phyloP scores from a whole-genome alignment of 805 yeast genomes.

The Cyberlindnera maritima region DNA sequence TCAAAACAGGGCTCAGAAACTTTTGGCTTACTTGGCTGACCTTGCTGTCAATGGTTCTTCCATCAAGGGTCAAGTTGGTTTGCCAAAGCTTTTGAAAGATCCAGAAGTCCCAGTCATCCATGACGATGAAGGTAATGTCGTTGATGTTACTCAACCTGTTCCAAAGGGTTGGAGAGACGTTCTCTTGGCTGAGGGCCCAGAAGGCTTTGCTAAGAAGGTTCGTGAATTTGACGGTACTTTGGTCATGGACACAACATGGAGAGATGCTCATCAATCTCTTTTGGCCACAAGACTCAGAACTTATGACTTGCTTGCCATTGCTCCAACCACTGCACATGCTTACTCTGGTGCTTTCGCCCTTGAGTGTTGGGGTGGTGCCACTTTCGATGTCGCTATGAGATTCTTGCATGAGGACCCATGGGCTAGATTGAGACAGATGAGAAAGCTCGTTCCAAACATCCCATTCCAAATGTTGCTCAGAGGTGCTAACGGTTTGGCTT shows the following conservation, averaged over 20 bases:
- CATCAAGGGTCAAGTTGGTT: slow-evolving; percentile 92
- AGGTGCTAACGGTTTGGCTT: slow-evolving; percentile 99
- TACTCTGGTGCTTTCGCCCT: slow-evolving; percentile 87
- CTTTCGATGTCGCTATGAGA: slow-evolving; percentile 98
- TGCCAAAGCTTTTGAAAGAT: slow-evolving; percentile 75
- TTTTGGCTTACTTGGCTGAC: slow-evolving; percentile 88
- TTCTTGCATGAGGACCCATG: slow-evolving; percentile 98
- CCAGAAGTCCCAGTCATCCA: slow-evolving; percentile 74
- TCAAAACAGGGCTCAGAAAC: slow-evolving; percentile 94
- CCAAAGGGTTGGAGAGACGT: slow-evolving; percentile 93
- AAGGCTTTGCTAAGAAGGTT: slow-evolving; percentile 83
- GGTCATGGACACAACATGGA: slow-evolving; percentile 99
- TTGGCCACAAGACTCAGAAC: slow-evolving; percentile 98
- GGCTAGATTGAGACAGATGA: slow-evolving; percentile 87
- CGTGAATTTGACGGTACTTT: slow-evolving; percentile 82
- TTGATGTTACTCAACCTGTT: slow-evolving; percentile 53
- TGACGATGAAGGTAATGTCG: slow-evolving; percentile 56
- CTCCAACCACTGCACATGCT: slow-evolving; percentile 91
- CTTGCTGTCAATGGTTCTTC: slow-evolving; percentile 94
- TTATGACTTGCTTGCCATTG: slow-evolving; percentile 84
- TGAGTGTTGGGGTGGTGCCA: slow-evolving; percentile 99
- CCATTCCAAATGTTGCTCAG: slow-evolving; percentile 99
- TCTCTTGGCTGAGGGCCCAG: slow-evolving; percentile 82
- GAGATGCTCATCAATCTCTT: slow-evolving; percentile 98
- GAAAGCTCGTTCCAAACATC: slow-evolving; percentile 92